phyloP scores from a whole-genome alignment of 441 rosid species.

The Pelargonium myrrhifolium region DNA sequence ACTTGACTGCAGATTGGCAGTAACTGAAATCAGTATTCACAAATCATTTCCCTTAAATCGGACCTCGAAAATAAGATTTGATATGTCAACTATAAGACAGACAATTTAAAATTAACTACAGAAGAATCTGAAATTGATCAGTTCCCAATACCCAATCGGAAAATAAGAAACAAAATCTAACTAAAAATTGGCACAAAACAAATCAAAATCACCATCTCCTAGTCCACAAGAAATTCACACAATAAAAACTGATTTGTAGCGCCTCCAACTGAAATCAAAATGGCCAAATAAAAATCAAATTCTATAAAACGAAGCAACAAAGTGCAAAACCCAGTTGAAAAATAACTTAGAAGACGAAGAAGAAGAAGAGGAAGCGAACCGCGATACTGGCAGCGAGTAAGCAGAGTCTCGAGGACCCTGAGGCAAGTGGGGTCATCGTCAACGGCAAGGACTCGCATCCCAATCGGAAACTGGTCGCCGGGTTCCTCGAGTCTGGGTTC shows the following conservation, averaged over 20 bases:
- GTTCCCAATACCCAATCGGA: neutral
- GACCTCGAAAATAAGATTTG: too few species aligned
- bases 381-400: slow-evolving; percentile 67
- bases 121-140: neutral
- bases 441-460: slow-evolving; percentile 92
- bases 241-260: neutral
- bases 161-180: slow-evolving; percentile 20
- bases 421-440: slow-evolving; percentile 89
- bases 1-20: neutral
- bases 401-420: slow-evolving; percentile 51
- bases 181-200: slow-evolving; percentile 4
- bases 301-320: slow-evolving; percentile 11
- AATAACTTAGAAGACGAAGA: neutral
- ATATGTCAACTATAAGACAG: neutral
- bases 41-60: too few species aligned
- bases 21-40: too few species aligned
- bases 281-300: slow-evolving; percentile 10
- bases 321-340: neutral
- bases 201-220: slow-evolving; percentile 16
- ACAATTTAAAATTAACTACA: neutral
- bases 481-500: slow-evolving; percentile 36
- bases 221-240: slow-evolving; percentile 9
- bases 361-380: slow-evolving; percentile 33
- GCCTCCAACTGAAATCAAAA: neutral
- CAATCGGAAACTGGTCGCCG: slow-evolving; percentile 60